Base-by-base conservation (phyloP, 768 basidiomycete genomes). In the Leccinellum albellum region DNA sequence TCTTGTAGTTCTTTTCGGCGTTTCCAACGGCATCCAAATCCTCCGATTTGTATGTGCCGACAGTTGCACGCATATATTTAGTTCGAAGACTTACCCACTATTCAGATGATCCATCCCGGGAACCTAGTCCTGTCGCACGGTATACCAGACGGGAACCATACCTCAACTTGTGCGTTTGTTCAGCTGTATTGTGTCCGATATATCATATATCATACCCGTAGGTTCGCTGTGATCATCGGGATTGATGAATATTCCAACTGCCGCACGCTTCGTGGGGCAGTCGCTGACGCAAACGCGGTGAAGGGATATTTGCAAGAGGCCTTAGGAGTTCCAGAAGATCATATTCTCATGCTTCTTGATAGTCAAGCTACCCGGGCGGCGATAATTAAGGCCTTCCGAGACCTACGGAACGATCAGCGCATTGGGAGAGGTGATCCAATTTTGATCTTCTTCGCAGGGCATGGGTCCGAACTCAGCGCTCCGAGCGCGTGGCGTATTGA, bases 401-500 rank as follows among this genome's bases (percentile, higher is more conserved):
- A 47, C 3, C 68, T 81, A 56, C 37, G 24, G 6, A 40, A 52
- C 9, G 62, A 78, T 8, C 51, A 55, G 6, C 63, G 67, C 17
- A 67, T 71, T 26, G 44, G 53, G 0, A 51, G 69, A 20, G 64
- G 70, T 3, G 70, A 72, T 46, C 68, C 73, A 4, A 75, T 79
- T 28, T 49, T 79, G 33, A 74, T 80, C 33, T 80, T 74, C 58
- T 81, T 70, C 50, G 73, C 79, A 12, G 79, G 78, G 10, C 79
- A 80, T 49, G 79, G 79, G 24, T 66, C 72, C 5, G 64, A 74
- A 26, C 60, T 66, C 7, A 33, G 60, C 2, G 70, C 70, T 49
- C 79, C 79, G 0, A n/a, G 3, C 4, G 48, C 21, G 5, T 72
- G 72, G 50, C 33, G 15, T 32, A 20, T 48, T 2, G 65, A 70